A percentile compares a stretch with the other conserved stretches of the same genome.
These are phyloP conservation scores for Gymnopus androsaceus DNA, from an alignment of 1,284 basidiomycete genomes.

Conservation along the genomic window DNA sequence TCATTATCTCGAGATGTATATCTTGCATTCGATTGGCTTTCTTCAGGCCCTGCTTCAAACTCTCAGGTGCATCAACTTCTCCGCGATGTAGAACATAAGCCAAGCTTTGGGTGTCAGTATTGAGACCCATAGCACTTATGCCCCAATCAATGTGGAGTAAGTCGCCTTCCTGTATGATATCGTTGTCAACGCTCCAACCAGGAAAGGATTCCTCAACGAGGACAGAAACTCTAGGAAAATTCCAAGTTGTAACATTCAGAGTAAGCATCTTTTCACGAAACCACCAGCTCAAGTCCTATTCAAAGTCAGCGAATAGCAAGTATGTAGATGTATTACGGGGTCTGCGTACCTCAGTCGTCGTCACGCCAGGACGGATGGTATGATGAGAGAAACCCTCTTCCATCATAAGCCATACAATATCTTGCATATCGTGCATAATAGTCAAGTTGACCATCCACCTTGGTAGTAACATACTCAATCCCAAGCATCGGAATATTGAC, in stretches of 20 bases:
- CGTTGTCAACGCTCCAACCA: slow-evolving; percentile 44
- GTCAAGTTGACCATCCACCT: slow-evolving; percentile 42
- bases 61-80: slow-evolving; percentile 43
- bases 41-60: slow-evolving; percentile 44
- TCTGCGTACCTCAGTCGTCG: slow-evolving; percentile 36
- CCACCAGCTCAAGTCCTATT: slow-evolving; percentile 56
- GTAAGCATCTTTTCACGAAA: slow-evolving; percentile 54
- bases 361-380: slow-evolving; percentile 43
- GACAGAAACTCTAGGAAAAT: slow-evolving; percentile 52
- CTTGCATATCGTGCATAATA: slow-evolving; percentile 49
- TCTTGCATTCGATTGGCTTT: slow-evolving; percentile 56
- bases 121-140: slow-evolving; percentile 53
- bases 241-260: slow-evolving; percentile 53
- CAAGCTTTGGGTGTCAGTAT: slow-evolving; percentile 60
- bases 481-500: slow-evolving; percentile 48
- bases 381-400: slow-evolving; percentile 52
- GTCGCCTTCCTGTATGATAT: slow-evolving; percentile 47
- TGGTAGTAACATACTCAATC: slow-evolving; percentile 50
- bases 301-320: not conserved
- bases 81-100: slow-evolving; percentile 52
- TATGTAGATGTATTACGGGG: not conserved
- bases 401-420: slow-evolving; percentile 54
- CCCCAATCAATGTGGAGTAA: slow-evolving; percentile 58
- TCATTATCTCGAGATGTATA: slow-evolving; percentile 46
- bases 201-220: slow-evolving; percentile 46